Base-by-base conservation (phyloP, 2,329 filamentous ascomycete genomes). In the Colletotrichum tamarilloi region DNA sequence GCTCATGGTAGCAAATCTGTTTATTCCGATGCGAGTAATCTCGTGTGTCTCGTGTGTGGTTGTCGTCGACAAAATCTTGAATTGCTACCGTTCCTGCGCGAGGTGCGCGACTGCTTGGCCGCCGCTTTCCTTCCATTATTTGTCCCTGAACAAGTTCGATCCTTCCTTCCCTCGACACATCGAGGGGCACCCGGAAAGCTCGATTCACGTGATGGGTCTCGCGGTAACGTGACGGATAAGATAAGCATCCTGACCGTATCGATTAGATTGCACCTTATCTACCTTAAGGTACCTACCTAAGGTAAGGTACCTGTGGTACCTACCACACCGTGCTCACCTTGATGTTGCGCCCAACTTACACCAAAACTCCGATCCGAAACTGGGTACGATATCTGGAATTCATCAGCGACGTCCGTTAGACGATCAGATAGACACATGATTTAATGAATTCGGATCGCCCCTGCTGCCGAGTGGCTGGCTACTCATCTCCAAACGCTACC, bases 1-100 rank as follows among this genome's bases (percentile, higher is more conserved):
- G 70, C 60, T 70, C 70, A 73, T 73, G 32, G 52, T 73, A 70
- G 67, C 67, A 65, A 62, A 52, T 30, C 8, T 67, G 60, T 35
- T 59, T 56, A 60, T 55, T 64, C 28, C 60, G 67, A 28, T n/a
- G 35, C 35, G 56, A 11, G 6, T 56, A 30, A 22, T 64, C 52
- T 49, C 22, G 49, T 42, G 26, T 56, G 52, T 64, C 52, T 32
- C 22, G 49, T 42, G 35, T 56, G 52, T 22, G 30, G 24, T 32
- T 63, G 19, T 53, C 49, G 62, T 55, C 16, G 35, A 16, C 62
- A 16, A 38, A 28, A 9, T 55, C 26, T 38, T 38, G 30, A 12
- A n/a, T 8, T 26, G 52, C 19, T 16, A 28, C 26, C 19, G 32
- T 28, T 38, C 46, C 49, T 22, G 30, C 28, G 32, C 32, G 22